These are phyloP conservation scores for Beauveria australis DNA, from an alignment of 2,329 filamentous ascomycete species.

Conservation along the genomic window DNA sequence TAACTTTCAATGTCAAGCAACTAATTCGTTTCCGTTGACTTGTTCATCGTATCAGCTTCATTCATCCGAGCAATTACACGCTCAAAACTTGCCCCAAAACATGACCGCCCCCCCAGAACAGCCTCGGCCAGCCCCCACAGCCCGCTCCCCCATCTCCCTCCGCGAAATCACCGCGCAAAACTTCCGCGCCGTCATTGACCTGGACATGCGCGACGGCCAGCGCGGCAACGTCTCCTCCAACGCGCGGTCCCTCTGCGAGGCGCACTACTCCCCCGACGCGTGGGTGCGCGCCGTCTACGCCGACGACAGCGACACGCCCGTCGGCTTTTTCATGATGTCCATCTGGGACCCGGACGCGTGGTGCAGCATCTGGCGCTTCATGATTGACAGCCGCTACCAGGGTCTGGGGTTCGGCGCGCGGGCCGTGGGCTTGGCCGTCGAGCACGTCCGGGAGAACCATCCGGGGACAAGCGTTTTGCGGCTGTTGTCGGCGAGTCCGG, in stretches of 20 bases:
- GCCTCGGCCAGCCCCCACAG: too few relatives aligned
- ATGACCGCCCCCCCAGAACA: too few relatives aligned
- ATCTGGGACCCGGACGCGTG: constrained; percentile 6
- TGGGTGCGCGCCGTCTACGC: constrained; percentile 12
- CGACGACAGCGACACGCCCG: constrained; percentile 1
- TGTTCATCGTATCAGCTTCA: too few relatives aligned
- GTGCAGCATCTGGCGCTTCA: constrained; percentile 12
- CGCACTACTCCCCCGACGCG: constrained; percentile 11
- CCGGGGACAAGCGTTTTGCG: not conserved
- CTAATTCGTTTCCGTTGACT: too few relatives aligned
- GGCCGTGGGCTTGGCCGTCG: not conserved
- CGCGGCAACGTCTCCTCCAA: constrained; percentile 10
- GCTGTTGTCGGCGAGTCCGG: constrained; percentile 2
- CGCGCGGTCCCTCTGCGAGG: constrained; percentile 8
- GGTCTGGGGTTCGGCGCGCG: not conserved
- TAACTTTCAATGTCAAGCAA: too few relatives aligned
- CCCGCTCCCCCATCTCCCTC: not conserved
- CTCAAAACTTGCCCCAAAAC: too few relatives aligned
- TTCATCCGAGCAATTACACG: too few relatives aligned
- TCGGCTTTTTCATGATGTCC: constrained; percentile 12
- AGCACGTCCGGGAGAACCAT: not conserved
- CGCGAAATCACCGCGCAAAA: constrained; percentile 10
- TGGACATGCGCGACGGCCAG: constrained; percentile 2
- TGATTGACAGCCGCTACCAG: not conserved
- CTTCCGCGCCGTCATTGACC: constrained; percentile 10